Conservation (phyloP, 306 rosid genomes). For the Styphnolobium japonicum region DNA sequence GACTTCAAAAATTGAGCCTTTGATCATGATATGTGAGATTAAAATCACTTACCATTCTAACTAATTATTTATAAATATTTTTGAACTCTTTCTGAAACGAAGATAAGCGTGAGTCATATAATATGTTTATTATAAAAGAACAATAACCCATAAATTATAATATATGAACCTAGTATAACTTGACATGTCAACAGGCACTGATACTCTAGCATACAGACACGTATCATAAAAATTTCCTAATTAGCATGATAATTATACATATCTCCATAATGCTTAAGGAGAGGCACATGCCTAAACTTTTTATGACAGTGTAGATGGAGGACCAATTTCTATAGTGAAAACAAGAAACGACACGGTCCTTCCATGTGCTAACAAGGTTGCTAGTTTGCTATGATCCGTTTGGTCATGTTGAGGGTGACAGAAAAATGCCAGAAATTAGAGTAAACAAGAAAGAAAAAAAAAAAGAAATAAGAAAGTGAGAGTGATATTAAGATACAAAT, state of each 20-base stretch:
- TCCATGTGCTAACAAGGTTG: slow-evolving; percentile 25
- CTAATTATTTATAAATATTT: too few species aligned
- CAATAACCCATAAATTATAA: background rate
- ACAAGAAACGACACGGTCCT: background rate
- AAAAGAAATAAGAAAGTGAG: slow-evolving; percentile 4
- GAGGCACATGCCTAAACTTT: background rate
- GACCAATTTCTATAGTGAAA: background rate
- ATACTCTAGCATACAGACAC: background rate
- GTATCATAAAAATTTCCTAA: background rate
- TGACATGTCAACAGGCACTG: background rate
- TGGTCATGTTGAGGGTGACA: slow-evolving; percentile 21
- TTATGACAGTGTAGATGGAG: background rate
- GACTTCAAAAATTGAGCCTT: too few species aligned
- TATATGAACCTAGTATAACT: background rate
- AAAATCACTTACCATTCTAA: too few species aligned
- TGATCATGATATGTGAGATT: too few species aligned
- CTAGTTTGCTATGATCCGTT: slow-evolving; percentile 4
- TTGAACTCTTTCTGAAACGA: too few species aligned
- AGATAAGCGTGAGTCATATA: too few species aligned
- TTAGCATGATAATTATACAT: background rate
- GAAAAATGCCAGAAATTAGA: background rate
- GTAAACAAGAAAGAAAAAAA: background rate
- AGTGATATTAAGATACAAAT: background rate
- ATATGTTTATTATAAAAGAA: too few species aligned
- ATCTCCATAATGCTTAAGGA: background rate